A percentile compares a stretch with the other conserved stretches of the same genome.
Conservation (phyloP, 345 rosid species). For the Boechera stricta region DNA sequence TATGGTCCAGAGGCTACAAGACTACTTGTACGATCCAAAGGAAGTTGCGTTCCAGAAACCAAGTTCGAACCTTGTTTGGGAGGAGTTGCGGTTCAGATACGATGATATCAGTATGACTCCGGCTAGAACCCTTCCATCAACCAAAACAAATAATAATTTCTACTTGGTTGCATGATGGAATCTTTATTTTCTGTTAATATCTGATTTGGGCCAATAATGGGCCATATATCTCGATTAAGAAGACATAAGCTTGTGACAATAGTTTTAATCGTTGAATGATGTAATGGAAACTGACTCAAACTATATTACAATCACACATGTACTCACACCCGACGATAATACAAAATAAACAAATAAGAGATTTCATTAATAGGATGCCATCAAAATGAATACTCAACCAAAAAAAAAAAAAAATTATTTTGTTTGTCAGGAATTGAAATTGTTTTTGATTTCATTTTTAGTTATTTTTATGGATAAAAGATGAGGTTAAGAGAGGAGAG, state of each 20-base stretch:
- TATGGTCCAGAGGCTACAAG: neutral
- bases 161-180: neutral
- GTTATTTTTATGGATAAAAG: neutral
- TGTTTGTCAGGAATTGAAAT: neutral
- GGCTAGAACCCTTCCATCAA: no score
- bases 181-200: neutral
- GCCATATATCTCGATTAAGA: neutral
- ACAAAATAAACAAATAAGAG: neutral
- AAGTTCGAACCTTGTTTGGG: neutral
- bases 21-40: neutral
- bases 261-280: neutral
- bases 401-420: neutral
- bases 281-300: neutral
- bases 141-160: no score
- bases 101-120: neutral
- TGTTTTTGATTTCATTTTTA: neutral
- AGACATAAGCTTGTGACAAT: no score
- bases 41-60: no score
- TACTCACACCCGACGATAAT: neutral
- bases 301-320: conserved; percentile 9
- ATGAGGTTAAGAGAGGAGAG: conserved; percentile 33
- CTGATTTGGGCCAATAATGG: conserved; percentile 1
- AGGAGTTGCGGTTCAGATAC: neutral
- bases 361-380: neutral
- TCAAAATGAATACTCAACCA: conserved; percentile 1